Evolutionary conservation across 768 basidiomycete species (phyloP).

Genomic region (Leccinum rimulosum): DNA sequence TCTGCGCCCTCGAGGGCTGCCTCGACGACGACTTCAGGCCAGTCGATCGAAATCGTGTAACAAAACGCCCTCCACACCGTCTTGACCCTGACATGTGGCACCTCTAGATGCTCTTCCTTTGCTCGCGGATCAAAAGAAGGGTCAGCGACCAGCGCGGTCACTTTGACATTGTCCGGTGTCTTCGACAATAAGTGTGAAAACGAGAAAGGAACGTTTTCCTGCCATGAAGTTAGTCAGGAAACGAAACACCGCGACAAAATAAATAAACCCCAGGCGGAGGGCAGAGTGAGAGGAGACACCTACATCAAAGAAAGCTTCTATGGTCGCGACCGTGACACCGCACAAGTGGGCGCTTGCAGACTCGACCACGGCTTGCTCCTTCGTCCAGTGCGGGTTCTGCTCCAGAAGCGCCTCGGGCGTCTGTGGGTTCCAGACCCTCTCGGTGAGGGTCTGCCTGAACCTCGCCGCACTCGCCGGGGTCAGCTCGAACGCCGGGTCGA

Average conservation of each 20-base stretch:
- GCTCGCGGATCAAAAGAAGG: neutral
- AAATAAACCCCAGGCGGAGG: too few relatives aligned
- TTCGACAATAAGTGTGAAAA: conserved; percentile 6
- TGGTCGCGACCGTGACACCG: neutral
- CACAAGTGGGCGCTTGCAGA: neutral
- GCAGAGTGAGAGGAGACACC: neutral
- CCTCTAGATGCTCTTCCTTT: neutral
- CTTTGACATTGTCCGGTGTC: conserved; percentile 6
- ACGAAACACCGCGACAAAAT: too few relatives aligned
- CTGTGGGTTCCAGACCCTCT: neutral
- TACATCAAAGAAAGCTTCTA: conserved; percentile 17
- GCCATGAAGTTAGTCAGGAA: too few relatives aligned
- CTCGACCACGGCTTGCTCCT: neutral
- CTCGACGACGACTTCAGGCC: conserved; percentile 6
- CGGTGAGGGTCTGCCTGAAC: neutral
- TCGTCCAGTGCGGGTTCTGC: neutral
- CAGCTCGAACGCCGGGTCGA: conserved; percentile 14
- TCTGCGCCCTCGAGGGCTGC: too few relatives aligned
- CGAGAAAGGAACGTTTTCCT: conserved; percentile 25
- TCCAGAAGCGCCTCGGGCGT: neutral
- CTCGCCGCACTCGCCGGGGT: neutral
- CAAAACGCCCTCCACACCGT: conserved; percentile 7
- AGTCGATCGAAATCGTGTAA: conserved; percentile 14
- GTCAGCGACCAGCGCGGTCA: conserved; percentile 14
- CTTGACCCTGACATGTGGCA: neutral